These are phyloP conservation scores for Collybia sp. DNA, from an alignment of 768 basidiomycete species.

Conservation along the genomic window DNA sequence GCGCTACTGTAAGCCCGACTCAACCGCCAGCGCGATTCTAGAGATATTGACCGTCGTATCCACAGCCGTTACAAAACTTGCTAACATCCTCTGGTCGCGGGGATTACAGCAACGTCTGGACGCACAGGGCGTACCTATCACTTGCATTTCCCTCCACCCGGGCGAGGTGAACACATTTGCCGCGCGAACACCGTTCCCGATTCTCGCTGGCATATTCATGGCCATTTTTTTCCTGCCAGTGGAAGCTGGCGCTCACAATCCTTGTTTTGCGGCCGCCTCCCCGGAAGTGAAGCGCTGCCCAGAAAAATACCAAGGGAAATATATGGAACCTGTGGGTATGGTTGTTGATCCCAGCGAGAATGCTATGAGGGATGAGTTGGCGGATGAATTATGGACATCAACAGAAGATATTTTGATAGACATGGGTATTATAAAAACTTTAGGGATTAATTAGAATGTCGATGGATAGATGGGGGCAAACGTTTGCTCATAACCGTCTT, in stretches of 20 bases:
- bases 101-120: slow-evolving; percentile 42
- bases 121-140: slow-evolving; percentile 20
- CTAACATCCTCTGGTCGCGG: slow-evolving; percentile 35
- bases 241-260: slow-evolving; percentile 28
- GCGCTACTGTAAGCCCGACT: slow-evolving; percentile 16
- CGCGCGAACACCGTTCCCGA: slow-evolving; percentile 13
- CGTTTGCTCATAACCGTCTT: no score
- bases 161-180: slow-evolving; percentile 28
- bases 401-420: slow-evolving; percentile 23
- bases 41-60: not conserved
- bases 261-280: slow-evolving; percentile 36
- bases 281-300: slow-evolving; percentile 23
- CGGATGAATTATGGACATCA: slow-evolving; percentile 31
- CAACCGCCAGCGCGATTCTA: not conserved
- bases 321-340: slow-evolving; percentile 28
- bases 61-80: slow-evolving; percentile 42
- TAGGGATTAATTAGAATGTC: no score
- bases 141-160: slow-evolving; percentile 27
- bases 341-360: slow-evolving; percentile 19
- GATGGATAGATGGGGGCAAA: no score
- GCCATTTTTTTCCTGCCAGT: slow-evolving; percentile 20
- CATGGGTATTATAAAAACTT: slow-evolving; percentile 5
- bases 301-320: slow-evolving; percentile 30
- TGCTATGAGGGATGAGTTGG: slow-evolving; percentile 26
- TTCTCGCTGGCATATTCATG: slow-evolving; percentile 15